phyloP scores from a whole-genome alignment of 2,329 filamentous ascomycete species.

The Epichloe coenophiala region DNA sequence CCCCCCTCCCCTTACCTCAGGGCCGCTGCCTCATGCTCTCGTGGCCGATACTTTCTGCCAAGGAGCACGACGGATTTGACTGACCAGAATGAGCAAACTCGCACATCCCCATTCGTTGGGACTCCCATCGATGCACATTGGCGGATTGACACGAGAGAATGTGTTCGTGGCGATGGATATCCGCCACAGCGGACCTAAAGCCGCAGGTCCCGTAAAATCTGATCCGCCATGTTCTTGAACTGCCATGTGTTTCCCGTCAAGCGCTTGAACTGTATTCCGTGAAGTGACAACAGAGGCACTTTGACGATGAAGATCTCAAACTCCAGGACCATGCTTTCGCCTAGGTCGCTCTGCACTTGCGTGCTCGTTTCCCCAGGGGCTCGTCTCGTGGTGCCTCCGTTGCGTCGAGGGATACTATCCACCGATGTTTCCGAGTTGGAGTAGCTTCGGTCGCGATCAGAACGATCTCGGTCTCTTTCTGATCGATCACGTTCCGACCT shows the following conservation, averaged over 20 bases:
- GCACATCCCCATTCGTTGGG: not conserved
- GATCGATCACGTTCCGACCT: conserved; percentile 19
- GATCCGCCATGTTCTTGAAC: conserved; percentile 96
- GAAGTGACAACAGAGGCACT: conserved; percentile 79
- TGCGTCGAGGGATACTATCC: conserved; percentile 50
- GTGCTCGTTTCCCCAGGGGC: conserved; percentile 80
- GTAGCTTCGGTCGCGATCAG: conserved; percentile 51
- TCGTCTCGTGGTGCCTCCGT: conserved; percentile 34
- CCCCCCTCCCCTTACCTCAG: not conserved
- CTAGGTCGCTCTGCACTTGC: conserved; percentile 80
- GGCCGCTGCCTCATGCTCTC: not conserved
- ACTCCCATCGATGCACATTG: not conserved
- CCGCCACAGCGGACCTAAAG: conserved; percentile 37
- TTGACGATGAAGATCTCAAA: conserved; percentile 98
- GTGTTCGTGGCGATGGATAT: not conserved
- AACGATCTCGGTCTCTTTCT: conserved; percentile 19
- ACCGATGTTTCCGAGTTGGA: conserved; percentile 81
- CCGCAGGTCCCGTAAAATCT: conserved; percentile 75
- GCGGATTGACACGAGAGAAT: not conserved
- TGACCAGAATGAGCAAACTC: not conserved
- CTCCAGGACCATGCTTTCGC: conserved; percentile 67
- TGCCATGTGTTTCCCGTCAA: conserved; percentile 94
- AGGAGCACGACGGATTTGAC: not conserved
- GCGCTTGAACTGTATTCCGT: conserved; percentile 97
- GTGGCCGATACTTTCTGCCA: not conserved